phyloP scores from a whole-genome alignment of 495 filamentous ascomycete species.

The Endocarpon pusillum region DNA sequence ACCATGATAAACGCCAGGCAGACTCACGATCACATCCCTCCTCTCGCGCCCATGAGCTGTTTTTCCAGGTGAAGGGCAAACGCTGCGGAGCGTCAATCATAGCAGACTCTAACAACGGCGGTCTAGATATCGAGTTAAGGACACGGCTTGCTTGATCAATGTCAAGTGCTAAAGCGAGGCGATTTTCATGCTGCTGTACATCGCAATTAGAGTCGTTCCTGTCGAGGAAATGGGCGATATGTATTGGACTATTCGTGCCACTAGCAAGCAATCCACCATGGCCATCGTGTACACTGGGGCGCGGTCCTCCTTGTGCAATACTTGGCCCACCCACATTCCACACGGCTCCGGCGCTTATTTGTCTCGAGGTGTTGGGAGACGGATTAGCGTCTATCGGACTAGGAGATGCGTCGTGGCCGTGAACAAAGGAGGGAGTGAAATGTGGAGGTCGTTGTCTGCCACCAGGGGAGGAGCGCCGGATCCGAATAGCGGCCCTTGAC shows the following conservation, averaged over 20 bases:
- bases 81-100: no score
- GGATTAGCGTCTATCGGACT: conserved; percentile 2
- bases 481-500: conserved; percentile 8
- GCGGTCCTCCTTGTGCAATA: conserved; percentile 24
- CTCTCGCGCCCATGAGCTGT: no score
- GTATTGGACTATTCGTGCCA: conserved; percentile 59
- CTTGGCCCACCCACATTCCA: conserved; percentile 66
- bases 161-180: conserved; percentile 70
- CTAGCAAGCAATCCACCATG: conserved; percentile 44
- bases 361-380: conserved; percentile 10
- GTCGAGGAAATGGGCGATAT: conserved; percentile 49
- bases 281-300: conserved; percentile 37
- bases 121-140: conserved; percentile 20
- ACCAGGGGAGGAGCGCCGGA: conserved; percentile 11
- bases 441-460: conserved; percentile 13
- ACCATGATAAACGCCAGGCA: no score
- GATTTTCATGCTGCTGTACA: conserved; percentile 48
- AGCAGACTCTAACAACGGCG: no score
- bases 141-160: conserved; percentile 51
- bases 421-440: conserved; percentile 21
- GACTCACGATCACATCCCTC: no score
- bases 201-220: conserved; percentile 38
- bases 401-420: conserved; percentile 9
- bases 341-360: conserved; percentile 51
- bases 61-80: no score